Percentiles rank a stretch among this genome's conserved stretches.
These are phyloP conservation scores for Diaporthe citri DNA, from an alignment of 2,329 filamentous ascomycete species.

Conservation along the genomic window DNA sequence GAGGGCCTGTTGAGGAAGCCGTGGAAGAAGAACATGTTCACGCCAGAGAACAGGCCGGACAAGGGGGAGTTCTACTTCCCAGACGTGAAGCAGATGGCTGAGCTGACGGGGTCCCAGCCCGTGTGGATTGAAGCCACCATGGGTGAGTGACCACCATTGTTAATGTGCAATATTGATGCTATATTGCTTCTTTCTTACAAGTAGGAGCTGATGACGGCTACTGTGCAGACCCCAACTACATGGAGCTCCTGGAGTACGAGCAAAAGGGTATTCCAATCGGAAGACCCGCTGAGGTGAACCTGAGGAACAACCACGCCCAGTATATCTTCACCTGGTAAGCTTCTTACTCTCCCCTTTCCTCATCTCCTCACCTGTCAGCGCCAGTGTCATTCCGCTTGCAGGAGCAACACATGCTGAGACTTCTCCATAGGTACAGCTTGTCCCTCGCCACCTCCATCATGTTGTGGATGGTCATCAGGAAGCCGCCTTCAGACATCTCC, in stretches of 20 bases:
- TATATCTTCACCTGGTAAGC: slow-evolving; percentile 98
- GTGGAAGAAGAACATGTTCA: slow-evolving; percentile 99
- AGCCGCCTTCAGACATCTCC: slow-evolving; percentile 79
- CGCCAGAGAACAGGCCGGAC: slow-evolving; percentile 87
- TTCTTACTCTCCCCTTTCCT: neutral
- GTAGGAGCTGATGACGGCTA: slow-evolving; percentile 39
- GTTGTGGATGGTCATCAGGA: slow-evolving; percentile 95
- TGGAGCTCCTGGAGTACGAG: slow-evolving; percentile 81
- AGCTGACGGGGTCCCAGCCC: slow-evolving; percentile 82
- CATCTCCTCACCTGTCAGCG: neutral
- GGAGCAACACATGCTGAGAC: slow-evolving; percentile 27
- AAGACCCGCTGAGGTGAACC: slow-evolving; percentile 86
- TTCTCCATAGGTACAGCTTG: slow-evolving; percentile 80
- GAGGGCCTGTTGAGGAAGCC: slow-evolving; percentile 89
- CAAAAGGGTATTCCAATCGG: slow-evolving; percentile 90
- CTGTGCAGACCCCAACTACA: slow-evolving; percentile 78
- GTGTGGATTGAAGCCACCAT: slow-evolving; percentile 98
- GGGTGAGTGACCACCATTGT: slow-evolving; percentile 66
- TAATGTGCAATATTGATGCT: neutral
- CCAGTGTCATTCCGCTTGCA: neutral
- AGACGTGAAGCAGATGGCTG: slow-evolving; percentile 92
- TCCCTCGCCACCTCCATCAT: slow-evolving; percentile 90
- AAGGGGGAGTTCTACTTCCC: slow-evolving; percentile 94
- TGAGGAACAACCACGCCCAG: slow-evolving; percentile 96
- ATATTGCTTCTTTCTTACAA: slow-evolving; percentile 36